Evolutionary conservation across 129 eudicot species (phyloP).

Genomic region (Deinandra increscens): DNA sequence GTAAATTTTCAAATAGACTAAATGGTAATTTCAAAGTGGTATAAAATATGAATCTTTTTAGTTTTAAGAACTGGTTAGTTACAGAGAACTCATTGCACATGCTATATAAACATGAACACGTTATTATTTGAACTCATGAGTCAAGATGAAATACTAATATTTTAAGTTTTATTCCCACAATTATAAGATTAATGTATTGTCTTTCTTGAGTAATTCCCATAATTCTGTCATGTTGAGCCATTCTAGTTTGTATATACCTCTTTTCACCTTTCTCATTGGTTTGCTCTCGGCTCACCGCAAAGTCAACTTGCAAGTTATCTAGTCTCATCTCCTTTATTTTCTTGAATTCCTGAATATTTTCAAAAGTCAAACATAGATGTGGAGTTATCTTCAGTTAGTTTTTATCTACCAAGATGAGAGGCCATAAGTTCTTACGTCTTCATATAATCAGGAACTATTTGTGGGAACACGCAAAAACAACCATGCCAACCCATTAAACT

Average conservation of each 20-base stretch:
- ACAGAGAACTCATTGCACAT: no score
- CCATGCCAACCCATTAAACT: constrained; percentile 99
- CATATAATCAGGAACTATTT: constrained; percentile 88
- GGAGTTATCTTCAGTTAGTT: background rate
- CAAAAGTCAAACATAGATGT: constrained; percentile 1
- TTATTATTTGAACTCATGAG: no score
- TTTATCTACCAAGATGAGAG: background rate
- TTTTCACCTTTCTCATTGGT: constrained; percentile 91
- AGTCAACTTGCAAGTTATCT: constrained; percentile 86
- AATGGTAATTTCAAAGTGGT: no score
- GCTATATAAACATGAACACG: no score
- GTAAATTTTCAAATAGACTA: no score
- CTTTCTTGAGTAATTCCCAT: constrained; percentile 95
- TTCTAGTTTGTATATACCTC: constrained; percentile 97
- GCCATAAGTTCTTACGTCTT: constrained; percentile 56
- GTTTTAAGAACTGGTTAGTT: no score
- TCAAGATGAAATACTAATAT: no score
- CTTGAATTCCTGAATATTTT: constrained; percentile 76
- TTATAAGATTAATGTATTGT: constrained; percentile 92
- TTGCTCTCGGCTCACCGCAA: constrained; percentile 98
- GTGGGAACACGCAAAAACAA: constrained; percentile 99
- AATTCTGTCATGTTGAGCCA: constrained; percentile 93
- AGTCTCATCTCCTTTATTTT: constrained; percentile 87
- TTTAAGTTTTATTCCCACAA: no score
- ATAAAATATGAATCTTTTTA: no score